phyloP scores from a whole-genome alignment of 352 stramenopile species.

The Pythium insidiosum region DNA sequence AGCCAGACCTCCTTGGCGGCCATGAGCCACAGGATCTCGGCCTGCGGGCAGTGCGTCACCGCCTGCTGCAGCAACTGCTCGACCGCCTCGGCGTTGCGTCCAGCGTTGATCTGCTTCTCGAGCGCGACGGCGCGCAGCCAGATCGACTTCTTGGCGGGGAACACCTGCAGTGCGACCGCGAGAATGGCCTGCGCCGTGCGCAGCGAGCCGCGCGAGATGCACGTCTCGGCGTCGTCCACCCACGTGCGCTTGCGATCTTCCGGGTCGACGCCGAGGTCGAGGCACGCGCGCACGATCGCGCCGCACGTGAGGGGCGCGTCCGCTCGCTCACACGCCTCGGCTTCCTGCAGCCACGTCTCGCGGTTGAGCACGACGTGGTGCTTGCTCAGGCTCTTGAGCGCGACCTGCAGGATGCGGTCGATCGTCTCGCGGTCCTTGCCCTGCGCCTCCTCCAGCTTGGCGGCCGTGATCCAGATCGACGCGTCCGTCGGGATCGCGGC shows the following conservation, averaged over 20 bases:
- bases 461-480: slow-evolving; percentile 97
- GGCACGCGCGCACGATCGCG: slow-evolving; percentile 91
- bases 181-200: slow-evolving; percentile 94
- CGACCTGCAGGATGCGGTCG: slow-evolving; percentile 79
- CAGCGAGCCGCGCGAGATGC: slow-evolving; percentile 73
- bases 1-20: slow-evolving; percentile 97
- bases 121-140: slow-evolving; percentile 96
- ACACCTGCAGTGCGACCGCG: slow-evolving; percentile 85
- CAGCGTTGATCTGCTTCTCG: slow-evolving; percentile 91
- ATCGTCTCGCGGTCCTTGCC: slow-evolving; percentile 79
- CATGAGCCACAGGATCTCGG: slow-evolving; percentile 98
- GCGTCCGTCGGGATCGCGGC: slow-evolving; percentile 94
- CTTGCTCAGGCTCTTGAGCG: slow-evolving; percentile 84
- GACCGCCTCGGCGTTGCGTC: slow-evolving; percentile 64
- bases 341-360: slow-evolving; percentile 96
- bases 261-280: slow-evolving; percentile 93
- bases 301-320: slow-evolving; percentile 90
- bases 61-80: slow-evolving; percentile 89
- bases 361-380: slow-evolving; percentile 92
- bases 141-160: slow-evolving; percentile 90
- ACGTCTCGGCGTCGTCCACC: slow-evolving; percentile 95
- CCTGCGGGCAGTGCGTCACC: slow-evolving; percentile 89
- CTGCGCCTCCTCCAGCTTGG: slow-evolving; percentile 98
- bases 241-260: slow-evolving; percentile 96
- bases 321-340: slow-evolving; percentile 89